These are phyloP conservation scores for Ophiocytium majus DNA, from an alignment of 352 stramenopile species.

Conservation along the genomic window DNA sequence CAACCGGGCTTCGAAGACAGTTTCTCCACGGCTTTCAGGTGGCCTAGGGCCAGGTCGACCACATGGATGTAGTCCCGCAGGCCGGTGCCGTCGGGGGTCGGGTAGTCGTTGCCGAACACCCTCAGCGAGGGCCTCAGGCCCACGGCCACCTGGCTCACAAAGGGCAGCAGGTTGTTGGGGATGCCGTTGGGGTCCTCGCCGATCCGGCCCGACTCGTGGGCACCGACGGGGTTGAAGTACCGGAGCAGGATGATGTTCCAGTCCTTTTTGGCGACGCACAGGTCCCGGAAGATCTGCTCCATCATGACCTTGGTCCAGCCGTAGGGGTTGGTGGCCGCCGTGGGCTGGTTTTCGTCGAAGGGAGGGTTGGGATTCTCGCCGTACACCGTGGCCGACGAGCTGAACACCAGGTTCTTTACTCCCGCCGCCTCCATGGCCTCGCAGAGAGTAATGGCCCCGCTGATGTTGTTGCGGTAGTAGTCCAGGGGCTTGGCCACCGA, in stretches of 20 bases:
- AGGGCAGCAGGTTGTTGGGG: constrained; percentile 85
- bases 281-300: constrained; percentile 72
- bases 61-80: constrained; percentile 86
- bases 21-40: constrained; percentile 59
- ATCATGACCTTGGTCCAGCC: constrained; percentile 82
- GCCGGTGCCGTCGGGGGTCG: constrained; percentile 77
- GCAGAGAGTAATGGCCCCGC: constrained; percentile 68
- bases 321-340: constrained; percentile 81
- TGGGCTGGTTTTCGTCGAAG: constrained; percentile 17
- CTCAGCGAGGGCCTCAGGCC: constrained; percentile 70
- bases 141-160: constrained; percentile 75
- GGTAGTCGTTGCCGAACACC: constrained; percentile 82
- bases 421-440: constrained; percentile 65
- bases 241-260: constrained; percentile 65
- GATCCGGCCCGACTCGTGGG: constrained; percentile 77
- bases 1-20: not conserved
- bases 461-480: constrained; percentile 70
- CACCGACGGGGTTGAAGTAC: constrained; percentile 85
- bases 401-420: constrained; percentile 74
- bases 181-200: constrained; percentile 78
- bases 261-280: constrained; percentile 30
- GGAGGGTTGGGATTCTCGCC: constrained; percentile 57
- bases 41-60: constrained; percentile 76
- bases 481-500: constrained; percentile 57
- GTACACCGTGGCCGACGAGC: constrained; percentile 75